A percentile compares a stretch with the other conserved stretches of the same genome.
These are phyloP conservation scores for Cladosporium sp. DNA, from an alignment of 2,329 filamentous ascomycete species.

Conservation along the genomic window DNA sequence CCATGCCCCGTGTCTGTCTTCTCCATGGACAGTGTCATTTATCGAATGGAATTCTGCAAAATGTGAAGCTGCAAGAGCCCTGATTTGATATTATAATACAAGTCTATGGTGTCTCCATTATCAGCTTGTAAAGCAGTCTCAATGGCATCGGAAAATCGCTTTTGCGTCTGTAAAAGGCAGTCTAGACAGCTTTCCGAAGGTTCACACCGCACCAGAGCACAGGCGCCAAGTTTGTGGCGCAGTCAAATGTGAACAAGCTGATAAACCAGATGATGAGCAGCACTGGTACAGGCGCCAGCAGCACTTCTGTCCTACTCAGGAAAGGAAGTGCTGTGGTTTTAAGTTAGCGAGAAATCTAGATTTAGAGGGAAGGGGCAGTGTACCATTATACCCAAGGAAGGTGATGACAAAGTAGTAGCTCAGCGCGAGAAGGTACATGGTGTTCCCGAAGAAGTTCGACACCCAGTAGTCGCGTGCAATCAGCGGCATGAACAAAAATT, in stretches of 20 bases:
- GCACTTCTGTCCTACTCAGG: constrained; percentile 59
- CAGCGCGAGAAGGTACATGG: constrained; percentile 59
- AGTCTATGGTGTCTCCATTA: too few relatives aligned
- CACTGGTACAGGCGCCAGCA: constrained; percentile 56
- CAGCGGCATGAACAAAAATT: constrained; percentile 61
- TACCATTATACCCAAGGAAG: constrained; percentile 61
- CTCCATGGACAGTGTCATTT: too few relatives aligned
- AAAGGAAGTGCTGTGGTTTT: constrained; percentile 51
- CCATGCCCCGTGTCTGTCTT: too few relatives aligned
- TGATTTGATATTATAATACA: too few relatives aligned
- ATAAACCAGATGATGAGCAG: constrained; percentile 54
- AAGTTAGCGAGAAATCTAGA: constrained; percentile 12
- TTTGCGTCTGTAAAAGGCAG: too few relatives aligned
- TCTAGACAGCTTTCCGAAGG: constrained; percentile 18
- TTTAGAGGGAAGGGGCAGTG: constrained; percentile 10
- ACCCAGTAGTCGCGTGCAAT: constrained; percentile 50
- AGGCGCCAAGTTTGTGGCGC: constrained; percentile 46
- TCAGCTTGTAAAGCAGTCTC: too few relatives aligned
- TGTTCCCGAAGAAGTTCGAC: constrained; percentile 57
- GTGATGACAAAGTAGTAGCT: constrained; percentile 63
- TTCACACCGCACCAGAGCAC: constrained; percentile 45
- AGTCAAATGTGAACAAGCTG: constrained; percentile 46
- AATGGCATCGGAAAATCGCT: too few relatives aligned
- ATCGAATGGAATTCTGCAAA: too few relatives aligned
- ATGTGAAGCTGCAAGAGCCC: too few relatives aligned